A percentile compares a stretch with the other conserved stretches of the same genome.
phyloP scores from a whole-genome alignment of 2,329 filamentous ascomycete genomes.

The Botrytis porri region DNA sequence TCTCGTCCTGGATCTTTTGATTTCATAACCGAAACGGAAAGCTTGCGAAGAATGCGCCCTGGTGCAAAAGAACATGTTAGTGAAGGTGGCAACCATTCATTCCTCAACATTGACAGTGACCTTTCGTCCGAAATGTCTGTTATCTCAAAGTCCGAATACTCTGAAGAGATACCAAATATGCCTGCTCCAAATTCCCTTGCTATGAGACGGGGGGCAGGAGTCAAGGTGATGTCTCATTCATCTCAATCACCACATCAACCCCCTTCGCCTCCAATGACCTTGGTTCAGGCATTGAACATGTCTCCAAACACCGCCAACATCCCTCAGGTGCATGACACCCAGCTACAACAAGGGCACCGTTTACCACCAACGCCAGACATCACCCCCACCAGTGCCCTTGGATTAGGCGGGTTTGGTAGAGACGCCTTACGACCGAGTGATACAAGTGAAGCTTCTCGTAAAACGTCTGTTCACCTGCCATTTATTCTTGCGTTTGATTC shows the following conservation, averaged over 20 bases:
- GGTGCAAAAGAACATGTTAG: constrained; percentile 26
- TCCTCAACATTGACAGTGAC: constrained; percentile 42
- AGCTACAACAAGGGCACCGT: constrained; percentile 20
- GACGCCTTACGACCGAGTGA: constrained; percentile 30
- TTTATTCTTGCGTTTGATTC: constrained; percentile 82
- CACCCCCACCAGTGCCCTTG: constrained; percentile 31
- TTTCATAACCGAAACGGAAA: constrained; percentile 53
- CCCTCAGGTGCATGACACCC: constrained; percentile 40
- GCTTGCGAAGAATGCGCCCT: constrained; percentile 39
- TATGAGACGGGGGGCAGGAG: constrained; percentile 29
- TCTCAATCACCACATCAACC: constrained; percentile 35
- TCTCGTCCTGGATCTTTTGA: constrained; percentile 50
- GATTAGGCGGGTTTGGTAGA: constrained; percentile 22
- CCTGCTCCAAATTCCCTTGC: constrained; percentile 39
- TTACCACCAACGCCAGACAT: constrained; percentile 37
- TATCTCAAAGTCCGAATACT: constrained; percentile 37
- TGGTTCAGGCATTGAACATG: constrained; percentile 48
- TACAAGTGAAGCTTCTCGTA: constrained; percentile 33
- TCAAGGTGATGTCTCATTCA: constrained; percentile 33
- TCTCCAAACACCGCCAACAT: constrained; percentile 42
- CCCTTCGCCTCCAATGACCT: constrained; percentile 48
- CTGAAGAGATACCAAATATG: constrained; percentile 31
- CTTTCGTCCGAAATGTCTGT: constrained; percentile 63
- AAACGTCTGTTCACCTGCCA: constrained; percentile 57
- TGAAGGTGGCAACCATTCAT: constrained; percentile 39